Percentiles rank a stretch among this genome's conserved stretches.
These are phyloP conservation scores for Penicillium subrubescens DNA, from an alignment of 495 filamentous ascomycete species.

Conservation along the genomic window DNA sequence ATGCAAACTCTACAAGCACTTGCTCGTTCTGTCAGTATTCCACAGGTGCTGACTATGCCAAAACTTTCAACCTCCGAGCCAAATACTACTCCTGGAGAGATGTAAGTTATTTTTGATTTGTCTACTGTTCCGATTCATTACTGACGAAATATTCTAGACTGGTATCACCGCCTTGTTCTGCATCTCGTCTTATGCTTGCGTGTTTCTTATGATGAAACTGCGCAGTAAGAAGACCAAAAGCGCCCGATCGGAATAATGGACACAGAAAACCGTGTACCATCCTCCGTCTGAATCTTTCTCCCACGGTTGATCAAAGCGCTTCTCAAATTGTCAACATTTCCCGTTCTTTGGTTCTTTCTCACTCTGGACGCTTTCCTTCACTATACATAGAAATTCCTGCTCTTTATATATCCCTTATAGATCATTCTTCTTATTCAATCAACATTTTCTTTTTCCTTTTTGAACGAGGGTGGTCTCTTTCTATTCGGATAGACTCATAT, in stretches of 20 bases:
- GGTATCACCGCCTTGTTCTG: conserved; percentile 48
- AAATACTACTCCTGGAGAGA: conserved; percentile 50
- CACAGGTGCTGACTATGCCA: conserved; percentile 42
- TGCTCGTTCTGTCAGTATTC: conserved; percentile 66
- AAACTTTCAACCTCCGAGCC: conserved; percentile 40
- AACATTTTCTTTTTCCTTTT: background rate
- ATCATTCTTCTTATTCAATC: background rate
- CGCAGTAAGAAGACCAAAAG: conserved; percentile 49
- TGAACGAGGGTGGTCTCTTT: no score
- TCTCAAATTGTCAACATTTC: background rate
- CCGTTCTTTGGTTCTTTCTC: background rate
- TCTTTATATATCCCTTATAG: background rate
- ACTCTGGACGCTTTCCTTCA: background rate
- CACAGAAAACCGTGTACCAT: background rate
- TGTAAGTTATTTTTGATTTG: conserved; percentile 23
- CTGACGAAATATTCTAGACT: conserved; percentile 29
- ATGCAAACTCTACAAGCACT: conserved; percentile 50
- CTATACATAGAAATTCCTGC: background rate
- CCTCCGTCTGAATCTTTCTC: background rate
- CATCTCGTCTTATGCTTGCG: conserved; percentile 40
- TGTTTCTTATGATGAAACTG: conserved; percentile 49
- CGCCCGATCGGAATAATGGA: conserved; percentile 24
- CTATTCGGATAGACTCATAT: no score
- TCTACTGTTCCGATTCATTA: background rate
- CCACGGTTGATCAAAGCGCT: background rate